These are phyloP conservation scores for Karstenula rhodostoma DNA, from an alignment of 2,329 filamentous ascomycete genomes.

Conservation along the genomic window DNA sequence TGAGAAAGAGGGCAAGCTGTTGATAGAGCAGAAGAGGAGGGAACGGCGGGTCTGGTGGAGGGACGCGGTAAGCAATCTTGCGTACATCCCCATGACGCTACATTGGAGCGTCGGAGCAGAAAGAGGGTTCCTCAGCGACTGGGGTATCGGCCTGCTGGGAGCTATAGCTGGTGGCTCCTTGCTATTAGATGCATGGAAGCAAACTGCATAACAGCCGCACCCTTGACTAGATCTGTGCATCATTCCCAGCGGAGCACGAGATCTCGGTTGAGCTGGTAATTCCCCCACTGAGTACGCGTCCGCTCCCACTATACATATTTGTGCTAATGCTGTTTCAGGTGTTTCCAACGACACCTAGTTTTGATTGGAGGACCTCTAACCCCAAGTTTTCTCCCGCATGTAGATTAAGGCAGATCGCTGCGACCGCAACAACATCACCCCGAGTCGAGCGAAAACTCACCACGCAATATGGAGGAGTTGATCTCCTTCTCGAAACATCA, in stretches of 20 bases:
- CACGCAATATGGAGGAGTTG: background rate
- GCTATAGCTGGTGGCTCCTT: conserved; percentile 56
- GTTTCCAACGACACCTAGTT: background rate
- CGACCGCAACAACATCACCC: background rate
- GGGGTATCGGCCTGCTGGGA: conserved; percentile 66
- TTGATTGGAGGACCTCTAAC: conserved; percentile 19
- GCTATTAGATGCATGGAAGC: conserved; percentile 57
- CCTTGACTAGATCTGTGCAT: background rate
- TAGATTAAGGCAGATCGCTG: conserved; percentile 11
- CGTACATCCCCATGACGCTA: conserved; percentile 82
- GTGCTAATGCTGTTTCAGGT: conserved; percentile 3
- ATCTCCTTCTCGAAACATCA: background rate
- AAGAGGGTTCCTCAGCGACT: conserved; percentile 68
- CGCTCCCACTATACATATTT: background rate
- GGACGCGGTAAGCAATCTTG: conserved; percentile 72
- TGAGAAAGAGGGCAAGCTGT: conserved; percentile 59
- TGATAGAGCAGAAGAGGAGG: conserved; percentile 34
- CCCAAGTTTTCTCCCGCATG: conserved; percentile 13
- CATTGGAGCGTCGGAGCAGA: conserved; percentile 76
- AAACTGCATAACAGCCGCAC: conserved; percentile 37
- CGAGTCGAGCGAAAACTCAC: conserved; percentile 9
- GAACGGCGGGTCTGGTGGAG: conserved; percentile 65
- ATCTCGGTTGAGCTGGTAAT: background rate
- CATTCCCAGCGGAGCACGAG: background rate
- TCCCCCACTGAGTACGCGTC: background rate